A percentile compares a stretch with the other conserved stretches of the same genome.
Conservation (phyloP, 352 stramenopile genomes). For the Phytophthora sansomeana region DNA sequence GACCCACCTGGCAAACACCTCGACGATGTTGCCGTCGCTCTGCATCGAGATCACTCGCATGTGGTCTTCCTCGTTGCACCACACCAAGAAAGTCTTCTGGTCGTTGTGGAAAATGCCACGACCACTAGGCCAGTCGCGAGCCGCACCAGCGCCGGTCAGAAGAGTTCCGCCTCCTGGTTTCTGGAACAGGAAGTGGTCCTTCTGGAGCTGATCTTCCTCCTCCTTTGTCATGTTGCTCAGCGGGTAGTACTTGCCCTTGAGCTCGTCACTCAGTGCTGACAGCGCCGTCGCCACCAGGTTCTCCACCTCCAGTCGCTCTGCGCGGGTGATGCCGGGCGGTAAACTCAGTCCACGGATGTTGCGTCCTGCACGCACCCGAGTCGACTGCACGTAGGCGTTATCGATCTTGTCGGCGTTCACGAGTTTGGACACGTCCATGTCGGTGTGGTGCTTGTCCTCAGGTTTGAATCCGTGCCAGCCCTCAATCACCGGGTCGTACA, state of each 20-base stretch:
- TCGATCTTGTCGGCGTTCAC: slow-evolving; percentile 72
- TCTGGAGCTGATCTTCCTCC: slow-evolving; percentile 92
- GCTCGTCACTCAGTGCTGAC: slow-evolving; percentile 68
- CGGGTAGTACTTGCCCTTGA: slow-evolving; percentile 90
- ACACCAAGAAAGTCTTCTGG: slow-evolving; percentile 91
- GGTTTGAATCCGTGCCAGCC: slow-evolving; percentile 89
- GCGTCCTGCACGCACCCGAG: slow-evolving; percentile 91
- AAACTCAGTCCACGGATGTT: slow-evolving; percentile 92
- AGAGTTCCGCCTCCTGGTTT: slow-evolving; percentile 92
- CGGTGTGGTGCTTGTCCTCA: slow-evolving; percentile 78
- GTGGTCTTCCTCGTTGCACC: slow-evolving; percentile 92
- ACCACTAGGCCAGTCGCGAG: slow-evolving; percentile 93
- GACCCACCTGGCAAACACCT: slow-evolving; percentile 91
- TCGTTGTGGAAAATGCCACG: slow-evolving; percentile 95
- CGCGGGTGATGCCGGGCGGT: slow-evolving; percentile 86
- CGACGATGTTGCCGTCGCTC: slow-evolving; percentile 90
- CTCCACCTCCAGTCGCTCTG: slow-evolving; percentile 87
- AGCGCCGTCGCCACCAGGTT: slow-evolving; percentile 84
- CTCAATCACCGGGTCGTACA: slow-evolving; percentile 89
- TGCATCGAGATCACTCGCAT: slow-evolving; percentile 92
- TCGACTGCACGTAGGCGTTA: slow-evolving; percentile 91
- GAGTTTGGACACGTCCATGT: slow-evolving; percentile 86
- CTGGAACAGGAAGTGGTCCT: slow-evolving; percentile 94
- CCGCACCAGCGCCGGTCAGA: slow-evolving; percentile 85
- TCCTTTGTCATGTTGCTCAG: slow-evolving; percentile 92